These are phyloP conservation scores for Leishmania tarentolae DNA, from an alignment of 208 protist genomes.

Conservation along the genomic window DNA sequence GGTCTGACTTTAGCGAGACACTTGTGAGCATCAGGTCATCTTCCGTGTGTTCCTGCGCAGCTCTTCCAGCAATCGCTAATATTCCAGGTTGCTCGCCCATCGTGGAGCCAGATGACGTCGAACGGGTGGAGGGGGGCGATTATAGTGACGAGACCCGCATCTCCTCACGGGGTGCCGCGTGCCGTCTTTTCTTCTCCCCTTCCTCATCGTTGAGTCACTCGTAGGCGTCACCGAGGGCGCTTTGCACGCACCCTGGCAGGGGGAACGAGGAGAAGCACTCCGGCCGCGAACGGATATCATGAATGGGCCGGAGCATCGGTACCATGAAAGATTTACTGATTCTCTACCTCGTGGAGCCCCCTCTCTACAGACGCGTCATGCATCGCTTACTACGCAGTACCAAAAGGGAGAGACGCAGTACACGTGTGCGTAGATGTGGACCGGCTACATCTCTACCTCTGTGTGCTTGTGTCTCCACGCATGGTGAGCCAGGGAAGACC, in stretches of 20 bases:
- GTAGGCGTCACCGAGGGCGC: not conserved
- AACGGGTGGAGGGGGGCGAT: not conserved
- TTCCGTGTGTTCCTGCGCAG: not conserved
- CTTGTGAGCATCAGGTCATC: not conserved
- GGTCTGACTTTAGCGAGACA: not conserved
- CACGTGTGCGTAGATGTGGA: not conserved
- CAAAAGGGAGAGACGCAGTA: not conserved
- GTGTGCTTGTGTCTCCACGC: not conserved
- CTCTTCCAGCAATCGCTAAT: not conserved
- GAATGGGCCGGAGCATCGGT: not conserved
- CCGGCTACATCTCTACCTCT: not conserved
- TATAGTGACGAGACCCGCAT: not conserved
- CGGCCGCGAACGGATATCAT: not conserved
- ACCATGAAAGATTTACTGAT: not conserved
- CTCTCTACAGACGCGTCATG: not conserved
- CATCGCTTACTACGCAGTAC: not conserved
- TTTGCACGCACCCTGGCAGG: not conserved
- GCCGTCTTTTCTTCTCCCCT: constrained; percentile 19
- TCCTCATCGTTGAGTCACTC: not conserved
- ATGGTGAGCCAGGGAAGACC: not conserved
- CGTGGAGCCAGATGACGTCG: not conserved
- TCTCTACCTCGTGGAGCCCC: not conserved
- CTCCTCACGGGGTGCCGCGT: constrained; percentile 7
- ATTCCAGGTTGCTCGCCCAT: constrained; percentile 27
- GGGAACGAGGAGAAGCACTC: not conserved